phyloP scores from a whole-genome alignment of 2,329 filamentous ascomycete genomes.

The Thielaviopsis euricoi region DNA sequence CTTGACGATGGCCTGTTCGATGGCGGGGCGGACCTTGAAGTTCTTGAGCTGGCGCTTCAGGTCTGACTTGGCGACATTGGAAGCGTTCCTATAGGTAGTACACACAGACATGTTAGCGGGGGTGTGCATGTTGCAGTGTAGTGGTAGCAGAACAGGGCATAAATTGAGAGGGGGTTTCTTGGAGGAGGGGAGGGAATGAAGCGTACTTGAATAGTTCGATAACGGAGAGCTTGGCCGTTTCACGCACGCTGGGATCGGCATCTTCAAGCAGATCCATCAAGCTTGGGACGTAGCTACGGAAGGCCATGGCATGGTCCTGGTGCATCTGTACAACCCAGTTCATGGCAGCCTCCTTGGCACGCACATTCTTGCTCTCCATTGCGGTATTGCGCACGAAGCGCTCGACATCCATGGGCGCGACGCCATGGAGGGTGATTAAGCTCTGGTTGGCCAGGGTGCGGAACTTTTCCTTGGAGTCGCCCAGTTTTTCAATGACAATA shows the following conservation, averaged over 20 bases:
- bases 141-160: neutral
- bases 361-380: conserved; percentile 63
- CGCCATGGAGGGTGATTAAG: conserved; percentile 59
- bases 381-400: conserved; percentile 61
- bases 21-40: conserved; percentile 73
- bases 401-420: conserved; percentile 59
- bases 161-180: neutral
- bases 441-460: conserved; percentile 58
- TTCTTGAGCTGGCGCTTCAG: conserved; percentile 72
- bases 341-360: conserved; percentile 73
- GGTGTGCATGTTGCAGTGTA: neutral
- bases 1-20: conserved; percentile 64
- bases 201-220: conserved; percentile 68
- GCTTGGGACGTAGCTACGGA: conserved; percentile 65
- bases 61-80: conserved; percentile 71
- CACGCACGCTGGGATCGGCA: conserved; percentile 72
- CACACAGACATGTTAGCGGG: neutral
- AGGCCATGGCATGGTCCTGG: conserved; percentile 59
- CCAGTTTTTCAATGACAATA: conserved; percentile 66
- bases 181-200: conserved; percentile 13
- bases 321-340: conserved; percentile 79
- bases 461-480: conserved; percentile 76
- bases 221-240: conserved; percentile 65
- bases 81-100: conserved; percentile 42
- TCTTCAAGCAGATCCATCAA: conserved; percentile 82